These are phyloP conservation scores for Tylopilus sp. DNA, from an alignment of 1,284 basidiomycete species.

Conservation along the genomic window DNA sequence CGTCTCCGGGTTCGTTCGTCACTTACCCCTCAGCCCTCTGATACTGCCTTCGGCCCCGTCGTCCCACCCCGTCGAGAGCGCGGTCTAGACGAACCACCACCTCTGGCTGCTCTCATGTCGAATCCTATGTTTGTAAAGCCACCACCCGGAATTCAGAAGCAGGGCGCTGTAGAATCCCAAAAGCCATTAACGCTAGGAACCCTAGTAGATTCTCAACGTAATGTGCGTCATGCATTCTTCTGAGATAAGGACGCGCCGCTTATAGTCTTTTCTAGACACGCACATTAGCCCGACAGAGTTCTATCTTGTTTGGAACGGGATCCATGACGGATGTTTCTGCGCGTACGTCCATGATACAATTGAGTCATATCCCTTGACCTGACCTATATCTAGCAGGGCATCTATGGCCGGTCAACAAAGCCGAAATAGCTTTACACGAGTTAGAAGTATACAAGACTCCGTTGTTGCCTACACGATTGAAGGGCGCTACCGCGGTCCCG, in stretches of 20 bases:
- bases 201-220: slow-evolving; percentile 54
- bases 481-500: slow-evolving; percentile 47
- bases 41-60: slow-evolving; percentile 45
- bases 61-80: slow-evolving; percentile 38
- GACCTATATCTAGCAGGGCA: slow-evolving; percentile 28
- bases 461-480: slow-evolving; percentile 63
- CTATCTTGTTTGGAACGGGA: slow-evolving; percentile 45
- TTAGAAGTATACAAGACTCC: slow-evolving; percentile 75
- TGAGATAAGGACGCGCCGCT: slow-evolving; percentile 3
- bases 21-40: slow-evolving; percentile 63
- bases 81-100: slow-evolving; percentile 63
- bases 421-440: slow-evolving; percentile 63
- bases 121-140: slow-evolving; percentile 69
- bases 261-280: slow-evolving; percentile 35
- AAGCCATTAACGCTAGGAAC: slow-evolving; percentile 55
- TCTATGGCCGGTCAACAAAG: slow-evolving; percentile 43
- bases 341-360: slow-evolving; percentile 20
- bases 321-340: slow-evolving; percentile 35
- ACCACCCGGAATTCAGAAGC: slow-evolving; percentile 41
- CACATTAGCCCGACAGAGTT: slow-evolving; percentile 47
- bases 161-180: slow-evolving; percentile 30
- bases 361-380: neutral
- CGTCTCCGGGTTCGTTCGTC: slow-evolving; percentile 62
- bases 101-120: slow-evolving; percentile 51
- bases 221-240: slow-evolving; percentile 37